Base-by-base conservation (phyloP, 257 asterid species). In the Petunia axillaris region DNA sequence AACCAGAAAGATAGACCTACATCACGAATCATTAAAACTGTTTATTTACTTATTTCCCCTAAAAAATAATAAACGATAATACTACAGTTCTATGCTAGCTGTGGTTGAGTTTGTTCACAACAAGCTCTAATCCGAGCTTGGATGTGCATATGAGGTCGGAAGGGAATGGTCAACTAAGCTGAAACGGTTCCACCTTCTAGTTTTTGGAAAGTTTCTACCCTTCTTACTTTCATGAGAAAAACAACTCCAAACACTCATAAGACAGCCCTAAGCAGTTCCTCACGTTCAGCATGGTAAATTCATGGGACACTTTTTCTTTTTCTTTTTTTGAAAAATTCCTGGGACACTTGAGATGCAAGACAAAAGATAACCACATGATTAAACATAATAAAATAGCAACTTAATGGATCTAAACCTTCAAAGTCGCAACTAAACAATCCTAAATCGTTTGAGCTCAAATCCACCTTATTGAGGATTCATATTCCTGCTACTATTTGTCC, bases 151-250 rank as follows among this genome's bases (percentile, higher is more conserved):
- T 35, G 77, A 73, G 77, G 35, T 50, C 50, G 77, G 60, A 46
- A 35, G 77, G 58, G 8, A 44, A 73, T 73, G 77, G 62, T 35
- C 62, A 71, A 48, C 76, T 71, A 48, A 38, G 62, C 77, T 71
- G 77, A 71, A 71, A 71, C 35, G 59, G 16, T 71, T 9, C 77
- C 25, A 25, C 46, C 44, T 25, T 48, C 43, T 48, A 71, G 59
- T 10, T 48, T 25, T n/a, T 71, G 77, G 60, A 5, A 10, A 71
- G 77, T 71, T 25, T 54, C 59, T 9, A 35, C 13, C 77, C 35
- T 50, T 6, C 44, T 54, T 13, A 10, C 13, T 35, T 73, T 13
- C 76, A 67, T 50, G 77, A 73, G 77, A 1, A 35, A 71, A 71
- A 71, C 6, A 50, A 71, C 62, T 73, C 35, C 77, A 73, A 73